Conservation (phyloP, 805 yeast species). For the Candida verbasci region DNA sequence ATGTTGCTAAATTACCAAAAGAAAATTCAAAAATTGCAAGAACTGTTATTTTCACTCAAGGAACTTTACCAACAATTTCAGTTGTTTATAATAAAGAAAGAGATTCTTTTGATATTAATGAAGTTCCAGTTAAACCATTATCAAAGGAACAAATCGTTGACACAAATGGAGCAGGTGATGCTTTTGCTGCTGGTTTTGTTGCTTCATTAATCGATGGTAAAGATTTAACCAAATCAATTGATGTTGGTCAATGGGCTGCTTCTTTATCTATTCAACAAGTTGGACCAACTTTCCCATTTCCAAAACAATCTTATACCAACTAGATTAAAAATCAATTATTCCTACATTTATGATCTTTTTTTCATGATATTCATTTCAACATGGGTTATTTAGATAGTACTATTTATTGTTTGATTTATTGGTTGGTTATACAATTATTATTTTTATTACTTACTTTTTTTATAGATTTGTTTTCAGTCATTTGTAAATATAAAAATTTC, state of each 20-base stretch:
- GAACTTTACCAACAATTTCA: constrained; percentile 83
- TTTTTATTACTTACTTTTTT: constrained; percentile 7
- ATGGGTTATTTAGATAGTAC: constrained; percentile 14
- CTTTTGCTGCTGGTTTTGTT: constrained; percentile 93
- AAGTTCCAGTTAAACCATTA: constrained; percentile 69
- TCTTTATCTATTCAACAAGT: constrained; percentile 83
- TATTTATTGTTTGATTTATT: too few relatives aligned
- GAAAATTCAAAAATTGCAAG: constrained; percentile 64
- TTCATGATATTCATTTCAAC: constrained; percentile 14
- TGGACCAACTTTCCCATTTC: constrained; percentile 92
- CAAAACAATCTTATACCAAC: constrained; percentile 49
- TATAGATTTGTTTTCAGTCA: constrained; percentile 4
- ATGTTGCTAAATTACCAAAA: constrained; percentile 76
- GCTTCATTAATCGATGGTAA: constrained; percentile 82
- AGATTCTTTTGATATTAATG: constrained; percentile 44
- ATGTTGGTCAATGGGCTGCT: constrained; percentile 97
- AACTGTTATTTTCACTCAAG: constrained; percentile 93
- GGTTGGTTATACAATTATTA: neutral
- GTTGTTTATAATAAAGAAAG: constrained; percentile 52
- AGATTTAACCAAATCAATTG: constrained; percentile 55
- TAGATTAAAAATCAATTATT: neutral
- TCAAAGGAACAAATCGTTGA: constrained; percentile 68
- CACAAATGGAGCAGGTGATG: constrained; percentile 99
- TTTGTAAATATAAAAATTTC: constrained; percentile 9
- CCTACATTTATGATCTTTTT: neutral